Percentiles rank a stretch among this genome's conserved stretches.
These are phyloP conservation scores for Colletotrichum cereale DNA, from an alignment of 2,329 filamentous ascomycete species.

Conservation along the genomic window DNA sequence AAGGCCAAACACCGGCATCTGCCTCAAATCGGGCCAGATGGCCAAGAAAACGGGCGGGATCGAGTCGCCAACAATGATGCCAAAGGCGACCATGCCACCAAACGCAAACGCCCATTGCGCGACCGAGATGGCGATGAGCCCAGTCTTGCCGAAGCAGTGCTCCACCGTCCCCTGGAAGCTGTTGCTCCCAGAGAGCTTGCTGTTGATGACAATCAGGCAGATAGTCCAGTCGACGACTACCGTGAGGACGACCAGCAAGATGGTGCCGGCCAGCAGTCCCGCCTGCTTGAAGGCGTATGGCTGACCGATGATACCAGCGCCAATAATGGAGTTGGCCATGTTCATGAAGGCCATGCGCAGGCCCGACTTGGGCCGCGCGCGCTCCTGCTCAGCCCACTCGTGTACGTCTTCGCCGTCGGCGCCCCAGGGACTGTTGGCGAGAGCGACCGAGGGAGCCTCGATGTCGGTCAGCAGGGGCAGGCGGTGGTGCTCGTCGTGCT, in stretches of 20 bases:
- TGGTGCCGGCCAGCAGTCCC: conserved; percentile 82
- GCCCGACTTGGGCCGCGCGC: conserved; percentile 81
- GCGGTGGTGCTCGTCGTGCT: conserved; percentile 57
- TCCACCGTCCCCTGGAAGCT: conserved; percentile 97
- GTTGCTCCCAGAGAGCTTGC: conserved; percentile 92
- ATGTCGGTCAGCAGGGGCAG: conserved; percentile 84
- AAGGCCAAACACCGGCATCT: conserved; percentile 83
- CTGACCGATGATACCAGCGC: conserved; percentile 82
- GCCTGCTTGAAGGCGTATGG: conserved; percentile 97
- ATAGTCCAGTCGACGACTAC: conserved; percentile 97
- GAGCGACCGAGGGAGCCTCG: conserved; percentile 80
- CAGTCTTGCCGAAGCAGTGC: conserved; percentile 90
- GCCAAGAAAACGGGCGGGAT: conserved; percentile 91
- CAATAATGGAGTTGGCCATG: conserved; percentile 99
- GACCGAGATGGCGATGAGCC: conserved; percentile 87
- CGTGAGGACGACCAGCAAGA: conserved; percentile 84
- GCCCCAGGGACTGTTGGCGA: conserved; percentile 69
- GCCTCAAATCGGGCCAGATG: conserved; percentile 80
- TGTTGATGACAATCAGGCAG: conserved; percentile 95
- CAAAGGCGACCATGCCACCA: conserved; percentile 98
- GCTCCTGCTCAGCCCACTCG: conserved; percentile 66
- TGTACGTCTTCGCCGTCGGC: conserved; percentile 58
- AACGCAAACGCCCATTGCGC: conserved; percentile 99
- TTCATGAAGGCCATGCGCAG: conserved; percentile 96
- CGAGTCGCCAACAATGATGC: conserved; percentile 95